These are phyloP conservation scores for Helichrysum umbraculigerum DNA, from an alignment of 129 eudicot species.

Conservation along the genomic window DNA sequence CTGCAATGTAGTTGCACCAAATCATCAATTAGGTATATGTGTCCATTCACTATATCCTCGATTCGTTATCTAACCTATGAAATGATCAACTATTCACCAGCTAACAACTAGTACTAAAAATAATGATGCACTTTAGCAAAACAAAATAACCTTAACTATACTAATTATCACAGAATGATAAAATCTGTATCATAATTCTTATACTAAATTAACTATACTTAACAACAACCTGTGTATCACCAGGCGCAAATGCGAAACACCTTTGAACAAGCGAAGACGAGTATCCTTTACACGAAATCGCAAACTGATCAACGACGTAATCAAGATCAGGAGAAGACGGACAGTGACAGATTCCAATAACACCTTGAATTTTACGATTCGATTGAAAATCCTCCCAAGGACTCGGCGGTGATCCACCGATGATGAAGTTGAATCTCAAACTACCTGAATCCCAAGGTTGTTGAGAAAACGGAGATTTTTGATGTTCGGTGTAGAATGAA, in stretches of 20 bases:
- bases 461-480: constrained; percentile 75
- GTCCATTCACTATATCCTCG: too few species aligned
- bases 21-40: too few species aligned
- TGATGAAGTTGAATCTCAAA: constrained; percentile 73
- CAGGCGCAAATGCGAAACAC: constrained; percentile 88
- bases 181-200: background rate
- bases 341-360: constrained; percentile 84
- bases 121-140: constrained; percentile 1
- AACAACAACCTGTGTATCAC: constrained; percentile 66
- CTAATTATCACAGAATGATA: background rate
- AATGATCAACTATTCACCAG: background rate
- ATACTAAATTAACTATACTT: too few species aligned
- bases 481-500: constrained; percentile 92
- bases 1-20: too few species aligned
- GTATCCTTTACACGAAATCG: constrained; percentile 53
- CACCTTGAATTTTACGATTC: constrained; percentile 70
- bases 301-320: constrained; percentile 43
- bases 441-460: constrained; percentile 92
- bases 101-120: background rate
- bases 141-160: background rate
- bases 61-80: background rate
- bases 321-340: constrained; percentile 81
- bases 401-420: constrained; percentile 78
- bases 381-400: constrained; percentile 99
- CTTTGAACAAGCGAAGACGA: constrained; percentile 69